Conservation (phyloP, 768 basidiomycete species). For the Collybia sordida region DNA sequence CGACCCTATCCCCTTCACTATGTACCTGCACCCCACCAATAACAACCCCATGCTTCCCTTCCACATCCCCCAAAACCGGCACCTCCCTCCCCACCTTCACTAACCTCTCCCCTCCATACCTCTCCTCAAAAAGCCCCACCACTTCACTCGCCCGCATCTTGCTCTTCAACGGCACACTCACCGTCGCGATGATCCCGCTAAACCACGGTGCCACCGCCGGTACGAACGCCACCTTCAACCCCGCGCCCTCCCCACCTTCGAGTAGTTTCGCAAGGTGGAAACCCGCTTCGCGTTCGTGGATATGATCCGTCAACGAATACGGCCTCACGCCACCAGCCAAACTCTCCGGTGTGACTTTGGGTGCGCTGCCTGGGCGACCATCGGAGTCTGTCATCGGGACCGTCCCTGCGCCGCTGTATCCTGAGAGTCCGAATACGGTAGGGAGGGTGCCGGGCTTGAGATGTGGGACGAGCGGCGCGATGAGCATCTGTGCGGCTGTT, state of each 20-base stretch:
- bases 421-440: slow-evolving; percentile 90
- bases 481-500: slow-evolving; percentile 87
- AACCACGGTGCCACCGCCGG: slow-evolving; percentile 94
- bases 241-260: slow-evolving; percentile 19
- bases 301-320: slow-evolving; percentile 94
- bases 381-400: slow-evolving; percentile 64
- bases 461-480: slow-evolving; percentile 84
- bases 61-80: slow-evolving; percentile 72
- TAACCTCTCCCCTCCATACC: slow-evolving; percentile 75
- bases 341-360: slow-evolving; percentile 80
- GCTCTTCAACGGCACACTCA: slow-evolving; percentile 76
- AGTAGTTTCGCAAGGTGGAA: slow-evolving; percentile 74
- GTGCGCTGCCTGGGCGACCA: slow-evolving; percentile 69
- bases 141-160: slow-evolving; percentile 73
- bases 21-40: slow-evolving; percentile 96
- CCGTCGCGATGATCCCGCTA: slow-evolving; percentile 89
- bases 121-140: slow-evolving; percentile 68
- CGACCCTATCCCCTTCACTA: slow-evolving; percentile 83
- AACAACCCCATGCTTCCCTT: slow-evolving; percentile 84
- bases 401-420: slow-evolving; percentile 95
- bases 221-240: slow-evolving; percentile 75
- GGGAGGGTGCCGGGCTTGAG: slow-evolving; percentile 63
- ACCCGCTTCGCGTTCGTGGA: slow-evolving; percentile 96
- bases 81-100: slow-evolving; percentile 68
- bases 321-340: slow-evolving; percentile 77